These are phyloP conservation scores for Ogataea paradorogensis DNA, from an alignment of 805 yeast genomes.

Conservation along the genomic window DNA sequence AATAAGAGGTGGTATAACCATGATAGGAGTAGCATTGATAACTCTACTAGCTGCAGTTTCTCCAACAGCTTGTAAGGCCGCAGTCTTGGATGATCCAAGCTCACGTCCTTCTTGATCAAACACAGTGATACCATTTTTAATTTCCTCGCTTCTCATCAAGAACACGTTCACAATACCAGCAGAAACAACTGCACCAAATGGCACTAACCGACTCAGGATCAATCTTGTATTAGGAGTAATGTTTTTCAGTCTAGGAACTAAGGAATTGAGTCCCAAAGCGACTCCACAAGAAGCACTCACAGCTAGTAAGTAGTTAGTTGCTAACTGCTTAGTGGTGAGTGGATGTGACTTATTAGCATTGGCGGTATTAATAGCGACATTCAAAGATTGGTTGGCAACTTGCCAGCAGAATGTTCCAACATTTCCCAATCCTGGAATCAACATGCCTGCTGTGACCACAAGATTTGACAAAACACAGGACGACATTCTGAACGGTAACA, in stretches of 20 bases:
- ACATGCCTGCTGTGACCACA: slow-evolving; percentile 96
- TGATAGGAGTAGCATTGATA: slow-evolving; percentile 93
- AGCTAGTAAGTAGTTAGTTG: slow-evolving; percentile 79
- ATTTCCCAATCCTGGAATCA: slow-evolving; percentile 88
- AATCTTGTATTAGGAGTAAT: slow-evolving; percentile 68
- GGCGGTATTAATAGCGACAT: slow-evolving; percentile 95
- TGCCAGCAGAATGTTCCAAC: slow-evolving; percentile 97
- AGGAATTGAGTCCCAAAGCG: slow-evolving; percentile 85
- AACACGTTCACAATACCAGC: slow-evolving; percentile 97
- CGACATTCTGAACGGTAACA: slow-evolving; percentile 95
- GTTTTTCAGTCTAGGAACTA: slow-evolving; percentile 80
- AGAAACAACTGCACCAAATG: slow-evolving; percentile 97
- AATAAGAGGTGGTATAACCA: slow-evolving; percentile 92
- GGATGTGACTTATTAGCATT: slow-evolving; percentile 96
- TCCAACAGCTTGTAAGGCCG: slow-evolving; percentile 91
- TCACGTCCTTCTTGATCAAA: slow-evolving; percentile 62
- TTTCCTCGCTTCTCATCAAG: slow-evolving; percentile 93
- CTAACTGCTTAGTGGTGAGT: slow-evolving; percentile 70
- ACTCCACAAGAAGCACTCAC: slow-evolving; percentile 95
- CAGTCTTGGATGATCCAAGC: slow-evolving; percentile 72
- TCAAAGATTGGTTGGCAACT: slow-evolving; percentile 92
- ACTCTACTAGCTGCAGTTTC: slow-evolving; percentile 96
- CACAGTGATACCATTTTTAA: slow-evolving; percentile 77
- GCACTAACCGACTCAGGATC: slow-evolving; percentile 82
- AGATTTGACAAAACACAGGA: slow-evolving; percentile 89